These are phyloP conservation scores for Alternaria infectoria DNA, from an alignment of 2,329 filamentous ascomycete genomes.

Conservation along the genomic window DNA sequence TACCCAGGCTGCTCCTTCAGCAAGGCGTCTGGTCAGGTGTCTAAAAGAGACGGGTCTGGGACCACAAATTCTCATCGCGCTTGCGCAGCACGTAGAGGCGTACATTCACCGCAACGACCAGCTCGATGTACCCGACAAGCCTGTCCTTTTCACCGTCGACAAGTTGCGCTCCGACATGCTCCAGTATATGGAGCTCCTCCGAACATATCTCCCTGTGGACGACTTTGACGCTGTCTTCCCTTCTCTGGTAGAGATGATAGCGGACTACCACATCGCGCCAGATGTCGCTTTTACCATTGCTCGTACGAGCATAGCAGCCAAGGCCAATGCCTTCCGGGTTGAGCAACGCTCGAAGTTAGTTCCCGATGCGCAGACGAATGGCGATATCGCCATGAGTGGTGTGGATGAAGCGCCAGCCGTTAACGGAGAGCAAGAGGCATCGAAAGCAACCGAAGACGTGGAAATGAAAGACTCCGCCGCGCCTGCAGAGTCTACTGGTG, in stretches of 20 bases:
- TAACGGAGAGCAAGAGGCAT: conserved; percentile 9
- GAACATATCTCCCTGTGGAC: conserved; percentile 74
- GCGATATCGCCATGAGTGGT: conserved; percentile 55
- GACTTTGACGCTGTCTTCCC: conserved; percentile 84
- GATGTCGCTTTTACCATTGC: conserved; percentile 85
- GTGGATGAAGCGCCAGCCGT: conserved; percentile 18
- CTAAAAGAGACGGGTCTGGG: conserved; percentile 79
- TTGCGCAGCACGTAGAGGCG: conserved; percentile 88
- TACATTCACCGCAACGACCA: conserved; percentile 79
- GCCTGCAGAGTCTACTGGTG: not conserved
- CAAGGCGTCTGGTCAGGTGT: conserved; percentile 79
- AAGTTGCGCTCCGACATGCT: conserved; percentile 84
- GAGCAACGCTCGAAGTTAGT: conserved; percentile 33
- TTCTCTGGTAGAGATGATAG: conserved; percentile 73
- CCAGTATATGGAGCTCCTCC: conserved; percentile 89
- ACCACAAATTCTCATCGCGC: conserved; percentile 82
- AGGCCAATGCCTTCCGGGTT: conserved; percentile 47
- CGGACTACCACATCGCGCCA: conserved; percentile 79
- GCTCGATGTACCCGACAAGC: conserved; percentile 83
- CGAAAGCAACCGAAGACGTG: conserved; percentile 34
- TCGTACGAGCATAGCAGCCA: conserved; percentile 69
- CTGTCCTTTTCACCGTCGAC: conserved; percentile 85
- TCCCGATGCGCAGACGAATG: conserved; percentile 48
- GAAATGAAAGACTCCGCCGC: conserved; percentile 49
- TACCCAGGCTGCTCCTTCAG: conserved; percentile 75